Evolutionary conservation across 805 yeast genomes (phyloP), one percentile per base, ranked within the genome.

Genomic region (Aciculoconidium aculeatum): DNA sequence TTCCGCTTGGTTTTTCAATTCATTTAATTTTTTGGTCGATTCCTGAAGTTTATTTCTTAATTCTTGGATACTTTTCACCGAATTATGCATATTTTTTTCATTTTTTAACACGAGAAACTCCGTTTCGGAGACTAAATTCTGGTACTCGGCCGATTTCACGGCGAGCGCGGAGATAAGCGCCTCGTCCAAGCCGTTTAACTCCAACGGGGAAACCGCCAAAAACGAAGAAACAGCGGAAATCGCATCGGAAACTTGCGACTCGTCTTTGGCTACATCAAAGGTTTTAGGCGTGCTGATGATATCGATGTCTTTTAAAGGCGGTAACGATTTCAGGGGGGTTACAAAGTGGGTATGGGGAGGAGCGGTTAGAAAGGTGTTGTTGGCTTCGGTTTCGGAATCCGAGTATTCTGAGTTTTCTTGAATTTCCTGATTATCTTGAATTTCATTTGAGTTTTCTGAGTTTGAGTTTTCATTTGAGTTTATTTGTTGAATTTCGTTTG

Each of bases 281-380:
- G 58, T 42, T 27, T 62, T 63, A 2, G 70, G 70, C 1, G 70
- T 64, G 6, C 47, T 52, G 11, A 64, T 63, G 10, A 39, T 38
- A 23, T 64, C 70, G 11, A 64, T 63, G 30, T 63, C 68, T 38
- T 64, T 64, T 15, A 64, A 44, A 5, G 69, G 58, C 1, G 68
- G 69, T 17, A 64, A 49, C 15, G 53, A 44, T 36, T 62, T 63
- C 50, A 55, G 56, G 0, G 70, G 69, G 12, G 70, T 63, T 14
- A 65, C 52, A 32, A 56, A 53, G 20, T 32, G 35, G 15, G 31
- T 24, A 21, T 31, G 35, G 17, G 31, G 27, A 21, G 32, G 34
- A 14, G 30, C 18, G 4, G 27, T 15, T 4, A 30, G 17, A 6
- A 21, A 15, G 7, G 42, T 31, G 7, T 36, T 38, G 21, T 40